phyloP scores from a whole-genome alignment of 495 filamentous ascomycete genomes.

The Daldinia childiae region DNA sequence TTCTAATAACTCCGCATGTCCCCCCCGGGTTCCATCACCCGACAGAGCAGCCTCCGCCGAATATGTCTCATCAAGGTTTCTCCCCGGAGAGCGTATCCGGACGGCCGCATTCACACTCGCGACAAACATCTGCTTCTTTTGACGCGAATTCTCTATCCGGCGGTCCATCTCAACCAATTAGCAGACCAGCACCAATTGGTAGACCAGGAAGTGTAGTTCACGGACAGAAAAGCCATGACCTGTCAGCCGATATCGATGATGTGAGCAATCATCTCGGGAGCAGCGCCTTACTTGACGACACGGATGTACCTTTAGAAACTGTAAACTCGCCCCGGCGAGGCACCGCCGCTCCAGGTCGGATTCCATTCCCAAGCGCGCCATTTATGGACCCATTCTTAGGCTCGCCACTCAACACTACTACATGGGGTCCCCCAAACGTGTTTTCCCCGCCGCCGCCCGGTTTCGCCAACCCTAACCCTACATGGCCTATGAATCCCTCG shows the following conservation, averaged over 20 bases:
- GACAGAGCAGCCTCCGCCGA: conserved; percentile 53
- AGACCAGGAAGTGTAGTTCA: conserved; percentile 78
- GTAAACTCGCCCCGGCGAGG: conserved; percentile 27
- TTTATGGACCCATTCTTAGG: conserved; percentile 48
- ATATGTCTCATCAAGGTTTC: conserved; percentile 47
- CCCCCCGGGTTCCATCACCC: conserved; percentile 65
- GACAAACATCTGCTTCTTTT: conserved; percentile 57
- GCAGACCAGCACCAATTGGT: conserved; percentile 86
- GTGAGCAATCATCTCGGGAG: conserved; percentile 88
- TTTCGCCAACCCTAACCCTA: conserved; percentile 32
- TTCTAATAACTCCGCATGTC: conserved; percentile 67
- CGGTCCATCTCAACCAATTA: conserved; percentile 67
- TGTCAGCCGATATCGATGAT: conserved; percentile 66
- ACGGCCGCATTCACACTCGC: conserved; percentile 52
- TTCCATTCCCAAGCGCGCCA: conserved; percentile 33
- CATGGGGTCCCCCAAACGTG: conserved; percentile 43
- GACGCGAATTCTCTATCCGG: conserved; percentile 49
- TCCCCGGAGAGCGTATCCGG: conserved; percentile 49
- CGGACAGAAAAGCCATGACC: conserved; percentile 55
- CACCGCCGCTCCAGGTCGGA: conserved; percentile 48
- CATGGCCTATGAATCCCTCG: conserved; percentile 42
- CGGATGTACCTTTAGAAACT: conserved; percentile 57
- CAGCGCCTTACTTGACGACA: conserved; percentile 89
- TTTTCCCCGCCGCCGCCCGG: conserved; percentile 46
- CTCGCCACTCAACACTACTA: conserved; percentile 35